phyloP scores from a whole-genome alignment of 164 flowering plant species.

The Umbellularia californica region DNA sequence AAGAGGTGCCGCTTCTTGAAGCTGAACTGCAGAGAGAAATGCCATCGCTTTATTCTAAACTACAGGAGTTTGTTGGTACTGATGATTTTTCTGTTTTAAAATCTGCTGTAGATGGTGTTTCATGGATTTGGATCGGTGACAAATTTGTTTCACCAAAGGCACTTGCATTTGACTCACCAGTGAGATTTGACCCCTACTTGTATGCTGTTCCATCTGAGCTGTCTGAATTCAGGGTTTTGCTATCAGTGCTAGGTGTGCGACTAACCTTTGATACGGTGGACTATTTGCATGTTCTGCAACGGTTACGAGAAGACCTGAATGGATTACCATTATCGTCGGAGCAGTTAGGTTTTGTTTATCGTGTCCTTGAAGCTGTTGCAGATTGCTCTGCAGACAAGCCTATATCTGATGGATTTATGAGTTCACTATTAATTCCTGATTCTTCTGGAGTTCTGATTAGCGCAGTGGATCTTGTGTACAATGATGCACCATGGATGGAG shows the following conservation, averaged over 20 bases:
- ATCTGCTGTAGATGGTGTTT: constrained; percentile 57
- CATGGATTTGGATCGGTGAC: constrained; percentile 97
- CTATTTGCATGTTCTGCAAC: constrained; percentile 57
- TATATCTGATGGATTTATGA: constrained; percentile 31
- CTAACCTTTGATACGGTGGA: constrained; percentile 65
- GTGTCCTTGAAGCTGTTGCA: constrained; percentile 85
- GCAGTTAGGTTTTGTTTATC: constrained; percentile 68
- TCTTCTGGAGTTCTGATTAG: constrained; percentile 53
- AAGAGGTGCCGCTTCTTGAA: constrained; percentile 32
- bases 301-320: constrained; percentile 54
- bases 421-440: constrained; percentile 65
- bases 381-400: constrained; percentile 56
- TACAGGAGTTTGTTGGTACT: constrained; percentile 57
- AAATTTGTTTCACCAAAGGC: constrained; percentile 68
- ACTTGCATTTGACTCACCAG: constrained; percentile 97
- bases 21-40: constrained; percentile 53
- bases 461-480: constrained; percentile 66
- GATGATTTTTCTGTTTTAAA: constrained; percentile 45
- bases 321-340: constrained; percentile 58
- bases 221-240: constrained; percentile 68
- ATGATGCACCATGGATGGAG: constrained; percentile 99
- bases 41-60: constrained; percentile 53
- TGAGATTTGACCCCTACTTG: constrained; percentile 81
- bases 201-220: constrained; percentile 95
- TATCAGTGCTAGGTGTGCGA: constrained; percentile 69